A percentile compares a stretch with the other conserved stretches of the same genome.
phyloP scores from a whole-genome alignment of 768 basidiomycete genomes.

The Sporobolomyces pararoseus region DNA sequence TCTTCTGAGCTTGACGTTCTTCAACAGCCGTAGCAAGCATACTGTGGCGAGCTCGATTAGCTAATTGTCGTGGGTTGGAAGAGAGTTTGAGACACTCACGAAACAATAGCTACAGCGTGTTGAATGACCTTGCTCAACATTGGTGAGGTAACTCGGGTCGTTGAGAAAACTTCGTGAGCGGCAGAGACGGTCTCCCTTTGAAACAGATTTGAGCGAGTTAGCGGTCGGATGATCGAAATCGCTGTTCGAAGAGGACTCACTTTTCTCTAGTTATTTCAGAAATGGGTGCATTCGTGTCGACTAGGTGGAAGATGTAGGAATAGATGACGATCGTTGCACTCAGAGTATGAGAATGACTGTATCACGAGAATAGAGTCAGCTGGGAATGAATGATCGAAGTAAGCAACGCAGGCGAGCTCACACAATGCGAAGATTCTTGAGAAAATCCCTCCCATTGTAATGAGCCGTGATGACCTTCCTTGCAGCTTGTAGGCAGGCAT shows the following conservation, averaged over 20 bases:
- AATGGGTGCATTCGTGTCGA: conserved; percentile 16
- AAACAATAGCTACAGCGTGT: conserved; percentile 7
- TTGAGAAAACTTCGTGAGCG: conserved; percentile 10
- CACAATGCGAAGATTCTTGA: conserved; percentile 22
- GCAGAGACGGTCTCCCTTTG: conserved; percentile 6
- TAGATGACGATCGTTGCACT: conserved; percentile 24
- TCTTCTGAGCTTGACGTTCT: background rate
- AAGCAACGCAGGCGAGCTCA: background rate
- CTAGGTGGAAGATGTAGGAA: conserved; percentile 27
- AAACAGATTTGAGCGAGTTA: background rate
- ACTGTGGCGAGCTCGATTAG: background rate
- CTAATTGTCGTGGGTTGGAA: background rate
- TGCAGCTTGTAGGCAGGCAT: conserved; percentile 7
- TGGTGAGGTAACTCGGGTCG: background rate
- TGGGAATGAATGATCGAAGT: background rate
- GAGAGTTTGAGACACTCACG: background rate
- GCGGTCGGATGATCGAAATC: no score
- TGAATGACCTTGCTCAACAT: background rate
- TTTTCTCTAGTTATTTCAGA: conserved; percentile 6
- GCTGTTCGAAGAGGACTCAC: no score
- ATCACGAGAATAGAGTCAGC: background rate
- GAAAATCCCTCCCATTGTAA: conserved; percentile 3
- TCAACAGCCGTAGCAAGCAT: conserved; percentile 1
- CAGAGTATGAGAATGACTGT: conserved; percentile 15
- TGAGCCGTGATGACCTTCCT: conserved; percentile 15